A percentile compares a stretch with the other conserved stretches of the same genome.
Conservation (phyloP, 805 yeast species). For the Starmerella stellata region DNA sequence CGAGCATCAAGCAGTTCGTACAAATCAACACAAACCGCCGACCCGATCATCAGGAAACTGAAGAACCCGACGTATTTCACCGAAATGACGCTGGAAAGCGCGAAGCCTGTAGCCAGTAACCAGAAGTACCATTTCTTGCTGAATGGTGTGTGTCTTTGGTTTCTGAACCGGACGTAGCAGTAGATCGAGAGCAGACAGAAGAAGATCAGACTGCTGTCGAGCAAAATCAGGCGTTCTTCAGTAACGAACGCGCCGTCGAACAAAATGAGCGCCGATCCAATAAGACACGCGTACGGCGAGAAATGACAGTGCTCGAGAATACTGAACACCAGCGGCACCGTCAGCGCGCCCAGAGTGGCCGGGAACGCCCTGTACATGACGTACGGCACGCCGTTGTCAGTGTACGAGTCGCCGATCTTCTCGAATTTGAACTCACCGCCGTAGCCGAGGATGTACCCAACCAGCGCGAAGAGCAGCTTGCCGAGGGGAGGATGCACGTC, state of each 20-base stretch:
- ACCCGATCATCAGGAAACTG: constrained; percentile 72
- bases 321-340: constrained; percentile 74
- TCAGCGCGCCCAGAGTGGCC: constrained; percentile 62
- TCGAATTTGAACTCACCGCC: constrained; percentile 82
- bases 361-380: constrained; percentile 69
- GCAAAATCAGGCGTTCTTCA: constrained; percentile 69
- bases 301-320: constrained; percentile 64
- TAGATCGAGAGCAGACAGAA: constrained; percentile 73
- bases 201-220: constrained; percentile 79
- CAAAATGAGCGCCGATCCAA: constrained; percentile 45
- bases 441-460: constrained; percentile 73
- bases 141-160: constrained; percentile 43
- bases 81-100: constrained; percentile 77
- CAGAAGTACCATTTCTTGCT: constrained; percentile 84
- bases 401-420: constrained; percentile 52
- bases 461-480: constrained; percentile 74
- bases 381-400: constrained; percentile 59
- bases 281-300: constrained; percentile 54
- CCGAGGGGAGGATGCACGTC: constrained; percentile 98
- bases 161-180: constrained; percentile 55
- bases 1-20: constrained; percentile 37
- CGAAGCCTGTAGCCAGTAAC: constrained; percentile 66
- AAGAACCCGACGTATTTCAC: constrained; percentile 96
- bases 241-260: constrained; percentile 72
- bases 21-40: constrained; percentile 71